phyloP scores from a whole-genome alignment of 2,329 filamentous ascomycete species.

The Fusarium tuaranense region DNA sequence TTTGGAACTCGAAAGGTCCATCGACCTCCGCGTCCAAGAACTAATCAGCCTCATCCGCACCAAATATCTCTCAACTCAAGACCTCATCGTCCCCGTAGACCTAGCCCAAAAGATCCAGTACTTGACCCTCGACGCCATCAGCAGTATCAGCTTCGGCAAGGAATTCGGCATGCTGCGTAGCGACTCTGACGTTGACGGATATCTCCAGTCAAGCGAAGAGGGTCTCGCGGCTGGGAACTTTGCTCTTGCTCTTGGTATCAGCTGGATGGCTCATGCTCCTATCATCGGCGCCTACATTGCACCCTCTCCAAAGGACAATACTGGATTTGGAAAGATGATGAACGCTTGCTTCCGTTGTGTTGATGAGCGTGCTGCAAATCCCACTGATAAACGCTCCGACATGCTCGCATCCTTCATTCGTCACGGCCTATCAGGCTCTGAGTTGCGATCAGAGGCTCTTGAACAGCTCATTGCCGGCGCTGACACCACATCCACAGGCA shows the following conservation, averaged over 20 bases:
- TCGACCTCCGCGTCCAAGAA: slow-evolving; percentile 60
- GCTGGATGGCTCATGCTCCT: slow-evolving; percentile 46
- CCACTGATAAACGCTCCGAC: slow-evolving; percentile 47
- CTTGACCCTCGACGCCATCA: slow-evolving; percentile 67
- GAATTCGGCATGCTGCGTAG: slow-evolving; percentile 60
- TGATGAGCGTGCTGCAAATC: slow-evolving; percentile 41
- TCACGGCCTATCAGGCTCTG: slow-evolving; percentile 50
- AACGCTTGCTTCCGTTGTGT: slow-evolving; percentile 44
- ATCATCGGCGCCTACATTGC: slow-evolving; percentile 44
- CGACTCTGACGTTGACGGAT: slow-evolving; percentile 58
- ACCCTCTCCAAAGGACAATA: slow-evolving; percentile 44
- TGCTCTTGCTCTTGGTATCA: slow-evolving; percentile 44
- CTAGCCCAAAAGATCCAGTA: slow-evolving; percentile 60
- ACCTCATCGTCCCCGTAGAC: slow-evolving; percentile 53
- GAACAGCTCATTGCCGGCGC: slow-evolving; percentile 52
- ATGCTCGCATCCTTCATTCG: slow-evolving; percentile 58
- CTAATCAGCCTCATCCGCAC: slow-evolving; percentile 57
- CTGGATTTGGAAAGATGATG: slow-evolving; percentile 52
- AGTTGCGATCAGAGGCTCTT: slow-evolving; percentile 48
- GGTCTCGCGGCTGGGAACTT: slow-evolving; percentile 45
- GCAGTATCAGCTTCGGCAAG: slow-evolving; percentile 61
- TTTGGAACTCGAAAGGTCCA: slow-evolving; percentile 58
- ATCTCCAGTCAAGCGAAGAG: slow-evolving; percentile 51
- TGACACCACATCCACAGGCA: slow-evolving; percentile 52
- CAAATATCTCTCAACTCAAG: slow-evolving; percentile 55